Evolutionary conservation across 2,329 filamentous ascomycete genomes (phyloP).

Genomic region (Cordyceps cicadae): DNA sequence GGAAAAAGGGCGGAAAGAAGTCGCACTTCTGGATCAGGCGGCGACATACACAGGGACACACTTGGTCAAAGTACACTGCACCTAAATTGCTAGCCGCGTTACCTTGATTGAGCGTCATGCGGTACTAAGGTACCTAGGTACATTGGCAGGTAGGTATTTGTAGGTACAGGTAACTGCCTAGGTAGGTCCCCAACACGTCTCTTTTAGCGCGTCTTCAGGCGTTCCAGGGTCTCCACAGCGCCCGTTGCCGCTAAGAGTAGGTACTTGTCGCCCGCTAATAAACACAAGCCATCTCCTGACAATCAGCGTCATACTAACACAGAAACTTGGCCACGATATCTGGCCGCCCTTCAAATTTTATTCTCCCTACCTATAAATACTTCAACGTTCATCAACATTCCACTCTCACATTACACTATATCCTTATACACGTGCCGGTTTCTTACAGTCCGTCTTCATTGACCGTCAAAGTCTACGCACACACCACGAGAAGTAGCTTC

Average conservation of each 20-base stretch:
- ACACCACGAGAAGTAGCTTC: neutral
- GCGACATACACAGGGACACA: neutral
- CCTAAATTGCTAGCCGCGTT: neutral
- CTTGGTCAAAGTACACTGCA: neutral
- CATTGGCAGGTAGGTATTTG: neutral
- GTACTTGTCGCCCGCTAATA: neutral
- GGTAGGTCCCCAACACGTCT: too few species aligned
- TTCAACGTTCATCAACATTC: neutral
- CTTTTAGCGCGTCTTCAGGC: neutral
- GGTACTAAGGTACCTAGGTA: too few species aligned
- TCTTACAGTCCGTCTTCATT: neutral
- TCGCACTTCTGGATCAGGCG: slow-evolving; percentile 6
- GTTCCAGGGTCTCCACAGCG: neutral
- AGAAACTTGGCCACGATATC: slow-evolving; percentile 4
- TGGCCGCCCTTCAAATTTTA: slow-evolving; percentile 8
- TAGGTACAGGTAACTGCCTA: neutral
- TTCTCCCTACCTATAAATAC: neutral
- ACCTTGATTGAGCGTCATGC: neutral
- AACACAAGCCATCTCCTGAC: neutral
- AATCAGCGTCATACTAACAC: neutral
- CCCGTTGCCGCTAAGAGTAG: slow-evolving; percentile 5
- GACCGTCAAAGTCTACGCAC: neutral
- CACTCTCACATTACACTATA: neutral
- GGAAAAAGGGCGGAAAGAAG: slow-evolving; percentile 5
- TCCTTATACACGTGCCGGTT: neutral